Base-by-base conservation (phyloP, 1,284 basidiomycete species). In the Golubevia sp. region DNA sequence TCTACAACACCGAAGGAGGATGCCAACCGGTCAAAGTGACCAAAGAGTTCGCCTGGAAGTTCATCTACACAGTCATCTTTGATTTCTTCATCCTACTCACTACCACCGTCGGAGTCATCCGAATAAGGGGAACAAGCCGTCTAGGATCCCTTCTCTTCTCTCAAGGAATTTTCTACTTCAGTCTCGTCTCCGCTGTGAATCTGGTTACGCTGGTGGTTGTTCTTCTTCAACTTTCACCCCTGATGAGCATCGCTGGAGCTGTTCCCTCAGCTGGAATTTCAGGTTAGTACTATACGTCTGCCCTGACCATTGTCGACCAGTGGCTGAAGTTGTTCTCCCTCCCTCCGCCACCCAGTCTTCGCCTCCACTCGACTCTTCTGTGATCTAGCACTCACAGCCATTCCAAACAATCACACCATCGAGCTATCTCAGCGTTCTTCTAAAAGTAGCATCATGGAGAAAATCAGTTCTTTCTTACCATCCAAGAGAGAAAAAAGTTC, bases 161-260 rank as follows among this genome's bases (percentile, higher is more conserved):
- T 54, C 74, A 77, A 38, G 74, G 74, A 7, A 44, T 73, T n/a
- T 56, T 73, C 61, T 77, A 77, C 63, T 77, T 77, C 59, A 44
- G 68, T 15, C 53, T 63, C 23, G 73, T 70, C 0, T 8, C 38
- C 38, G 38, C 38, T 44, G 38, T 44, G 13, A 44, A 44, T 18
- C 18, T 44, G 38, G 18, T 18, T 44, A 44, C 18, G 13, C 18
- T 8, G 11, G 38, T 44, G 13, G 18, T 44, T 44, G 71, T 71
- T 24, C 54, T 68, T 2, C 62, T 69, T 26, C 64, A 73, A 58
- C 56, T 73, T n/a, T 67, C 65, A 56, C 71, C 74, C 2, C 52
- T 72, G 56, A 74, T 77, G 73, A 68, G 70, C 52, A 61, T 73
- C 49, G 62, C 71, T 57, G 57, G 57, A 15, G 73, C 73, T 23